Evolutionary conservation across 495 filamentous ascomycete species (phyloP), one percentile per base, ranked within the genome.

Genomic region (Neurospora intermedia): DNA sequence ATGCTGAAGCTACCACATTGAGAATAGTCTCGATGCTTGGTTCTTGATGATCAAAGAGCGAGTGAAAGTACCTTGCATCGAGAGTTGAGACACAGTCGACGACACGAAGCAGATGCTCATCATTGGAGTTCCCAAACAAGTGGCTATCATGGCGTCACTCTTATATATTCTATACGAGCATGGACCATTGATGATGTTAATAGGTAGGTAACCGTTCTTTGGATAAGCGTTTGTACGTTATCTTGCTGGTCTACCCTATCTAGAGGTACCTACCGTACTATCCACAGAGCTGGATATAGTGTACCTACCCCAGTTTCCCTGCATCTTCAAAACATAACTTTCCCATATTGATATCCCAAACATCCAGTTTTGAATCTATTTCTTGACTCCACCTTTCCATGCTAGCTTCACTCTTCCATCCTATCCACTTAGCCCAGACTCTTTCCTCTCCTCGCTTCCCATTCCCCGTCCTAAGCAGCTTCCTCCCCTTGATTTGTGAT

Each of bases 281-380:
- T n/a, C 43, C 43, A 45, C 43, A 45, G 18, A 45, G 43, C 43
- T 45, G 43, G 45, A 23, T 48, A 6, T 38, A 38, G 35, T 38
- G 45, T 23, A 48, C n/a, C 9, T 48, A 48, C 10, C n/a, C n/a
- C 20, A 48, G n/a, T 20, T 48, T 48, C 20, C n/a, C n/a, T 20
- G n/a, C 69, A 62, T 35, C 48, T 35, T 38, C 70, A 45, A 71
- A 69, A 75, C 3, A 69, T 43, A 46, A 46, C 11, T 69, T 27
- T 76, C 75, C 75, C n/a, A 71, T 31, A 41, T 72, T 71, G 5
- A 31, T 54, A 31, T 54, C 4, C 16, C 48, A 27, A 27, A 74
- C 69, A 73, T 59, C 39, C 38, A 38, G 27, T 54, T 2, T 27
- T 15, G 11, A 16, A 20, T 39, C 10, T 7, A n/a, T 35, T 35